Percentiles rank a stretch among this genome's conserved stretches.
phyloP scores from a whole-genome alignment of 164 flowering plant genomes.

The Vitis cinerea region DNA sequence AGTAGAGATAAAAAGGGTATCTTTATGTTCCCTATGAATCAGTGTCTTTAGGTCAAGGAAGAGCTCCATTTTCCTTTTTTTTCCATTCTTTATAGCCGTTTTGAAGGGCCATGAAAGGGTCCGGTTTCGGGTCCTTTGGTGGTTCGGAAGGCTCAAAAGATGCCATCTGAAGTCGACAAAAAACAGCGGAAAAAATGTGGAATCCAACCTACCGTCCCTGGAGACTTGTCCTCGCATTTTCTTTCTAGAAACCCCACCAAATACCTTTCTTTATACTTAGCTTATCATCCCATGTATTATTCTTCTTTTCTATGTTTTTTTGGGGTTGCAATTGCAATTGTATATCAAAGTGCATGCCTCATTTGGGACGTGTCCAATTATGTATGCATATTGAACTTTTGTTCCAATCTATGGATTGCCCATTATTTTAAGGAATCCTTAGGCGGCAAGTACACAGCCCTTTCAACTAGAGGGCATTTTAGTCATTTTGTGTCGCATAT shows the following conservation, averaged over 20 bases:
- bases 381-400: too few relatives aligned
- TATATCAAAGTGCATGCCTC: too few relatives aligned
- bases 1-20: slow-evolving; percentile 10
- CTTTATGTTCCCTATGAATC: slow-evolving; percentile 12
- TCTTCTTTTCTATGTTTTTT: too few relatives aligned
- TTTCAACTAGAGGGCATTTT: too few relatives aligned
- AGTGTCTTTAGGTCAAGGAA: slow-evolving; percentile 6
- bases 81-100: neutral
- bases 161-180: slow-evolving; percentile 31
- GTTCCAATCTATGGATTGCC: too few relatives aligned
- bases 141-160: slow-evolving; percentile 25
- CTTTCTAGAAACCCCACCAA: slow-evolving; percentile 14
- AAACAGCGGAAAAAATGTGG: slow-evolving; percentile 21
- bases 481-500: too few relatives aligned
- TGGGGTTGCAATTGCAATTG: too few relatives aligned
- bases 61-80: neutral
- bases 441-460: too few relatives aligned
- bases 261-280: neutral
- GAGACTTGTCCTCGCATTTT: slow-evolving; percentile 5
- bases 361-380: too few relatives aligned
- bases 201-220: slow-evolving; percentile 31
- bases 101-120: slow-evolving; percentile 4
- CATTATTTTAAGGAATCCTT: too few relatives aligned
- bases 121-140: slow-evolving; percentile 9
- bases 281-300: too few relatives aligned